Base-by-base conservation (phyloP, 306 rosid genomes). In the Luffa aegyptiaca region DNA sequence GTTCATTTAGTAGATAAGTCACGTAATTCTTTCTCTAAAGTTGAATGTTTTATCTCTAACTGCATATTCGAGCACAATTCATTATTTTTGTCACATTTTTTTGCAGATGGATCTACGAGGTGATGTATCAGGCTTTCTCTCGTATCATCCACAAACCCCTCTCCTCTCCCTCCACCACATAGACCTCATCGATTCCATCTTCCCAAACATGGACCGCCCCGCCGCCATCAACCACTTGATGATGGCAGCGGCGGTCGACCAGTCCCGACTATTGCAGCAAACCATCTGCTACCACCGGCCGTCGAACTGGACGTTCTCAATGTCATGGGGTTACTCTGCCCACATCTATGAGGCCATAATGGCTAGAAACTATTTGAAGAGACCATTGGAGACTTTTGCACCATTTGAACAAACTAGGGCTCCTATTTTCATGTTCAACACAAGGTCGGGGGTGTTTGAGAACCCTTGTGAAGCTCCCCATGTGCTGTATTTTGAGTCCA, bases 251-350 rank as follows among this genome's bases (percentile, higher is more conserved):
- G 80, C 84, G 45, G n/a, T 35, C 1, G 89, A 86, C 76, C 85
- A 77, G 0, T 84, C 89, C 0, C 88, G 90, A 6, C 72, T 87
- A 0, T 84, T 89, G 1, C 93, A 89, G 7, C 93, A 89, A 53
- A 86, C 89, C 18, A 87, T 85, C 0, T 89, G 93, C 75, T 81
- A 89, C 78, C 84, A 87, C 71, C 81, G 79, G 16, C 81, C 85
- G 9, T 86, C 37, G 74, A 84, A 81, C 6, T 89, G 93, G 93
- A 79, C 84, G 2, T 41, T 89, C 78, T 89, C 93, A 1, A 21
- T 87, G 42, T 81, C 93, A 13, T 86, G 89, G 90, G 90, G 93
- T 6, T 89, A 89, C 63, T 87, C 93, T 1, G 79, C 82, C 11
- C 86, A 87, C 17, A 80, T 87, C 10, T 87, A 87, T 1, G 90